A percentile compares a stretch with the other conserved stretches of the same genome.
Evolutionary conservation across 305 asterid species (phyloP).

Genomic region (Fraxinus velutina): DNA sequence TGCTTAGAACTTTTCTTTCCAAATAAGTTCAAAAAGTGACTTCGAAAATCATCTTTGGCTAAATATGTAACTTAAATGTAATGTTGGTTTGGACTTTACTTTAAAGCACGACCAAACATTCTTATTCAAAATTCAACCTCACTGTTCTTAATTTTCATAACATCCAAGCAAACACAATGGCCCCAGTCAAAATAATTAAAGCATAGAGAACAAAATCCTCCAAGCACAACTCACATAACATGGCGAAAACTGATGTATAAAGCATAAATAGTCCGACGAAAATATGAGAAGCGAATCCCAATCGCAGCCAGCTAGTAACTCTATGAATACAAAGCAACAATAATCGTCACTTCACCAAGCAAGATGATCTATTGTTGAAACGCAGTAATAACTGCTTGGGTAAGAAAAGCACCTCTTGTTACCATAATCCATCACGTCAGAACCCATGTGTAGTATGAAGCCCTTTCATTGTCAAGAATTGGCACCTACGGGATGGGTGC

Average conservation of each 20-base stretch:
- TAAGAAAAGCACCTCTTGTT: slow-evolving; percentile 10
- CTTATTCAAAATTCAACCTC: not conserved
- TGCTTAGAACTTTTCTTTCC: not conserved
- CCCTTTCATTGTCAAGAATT: slow-evolving; percentile 1
- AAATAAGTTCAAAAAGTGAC: not conserved
- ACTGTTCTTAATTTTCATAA: not conserved
- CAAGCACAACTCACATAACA: slow-evolving; percentile 12
- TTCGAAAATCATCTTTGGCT: not conserved
- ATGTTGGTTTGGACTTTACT: not conserved
- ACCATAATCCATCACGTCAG: not conserved
- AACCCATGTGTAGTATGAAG: not conserved
- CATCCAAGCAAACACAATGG: not conserved
- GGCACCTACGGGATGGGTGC: slow-evolving; percentile 9
- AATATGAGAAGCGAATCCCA: not conserved
- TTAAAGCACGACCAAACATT: not conserved
- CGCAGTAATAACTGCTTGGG: not conserved
- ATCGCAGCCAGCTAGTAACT: slow-evolving; percentile 15
- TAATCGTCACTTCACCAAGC: not conserved
- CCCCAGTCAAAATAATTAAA: not conserved
- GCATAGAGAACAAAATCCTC: not conserved
- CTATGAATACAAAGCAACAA: slow-evolving; percentile 16
- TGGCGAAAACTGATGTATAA: slow-evolving; percentile 20
- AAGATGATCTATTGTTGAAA: not conserved
- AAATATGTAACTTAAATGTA: not conserved
- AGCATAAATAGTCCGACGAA: not conserved